Evolutionary conservation across 495 filamentous ascomycete species (phyloP).

Genomic region (Sabuloglossum arenarium): DNA sequence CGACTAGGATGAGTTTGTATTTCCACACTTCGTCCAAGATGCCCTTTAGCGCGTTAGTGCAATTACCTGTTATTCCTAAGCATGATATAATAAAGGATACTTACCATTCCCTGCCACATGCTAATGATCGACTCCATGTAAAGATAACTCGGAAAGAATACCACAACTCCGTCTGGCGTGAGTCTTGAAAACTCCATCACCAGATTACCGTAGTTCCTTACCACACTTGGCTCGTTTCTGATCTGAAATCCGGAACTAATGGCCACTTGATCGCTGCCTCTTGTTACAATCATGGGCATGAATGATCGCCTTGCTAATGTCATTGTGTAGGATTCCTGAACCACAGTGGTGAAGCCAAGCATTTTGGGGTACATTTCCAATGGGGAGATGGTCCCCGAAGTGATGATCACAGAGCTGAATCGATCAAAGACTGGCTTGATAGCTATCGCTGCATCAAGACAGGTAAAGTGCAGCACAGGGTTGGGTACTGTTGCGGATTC

Average conservation of each 20-base stretch:
- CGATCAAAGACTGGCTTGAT: conserved; percentile 96
- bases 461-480: conserved; percentile 87
- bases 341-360: conserved; percentile 76
- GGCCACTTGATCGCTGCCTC: conserved; percentile 80
- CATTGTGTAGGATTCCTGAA: conserved; percentile 95
- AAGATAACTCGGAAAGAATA: conserved; percentile 96
- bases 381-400: conserved; percentile 90
- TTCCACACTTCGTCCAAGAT: conserved; percentile 97
- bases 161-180: conserved; percentile 91
- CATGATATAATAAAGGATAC: neutral
- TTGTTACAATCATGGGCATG: conserved; percentile 90
- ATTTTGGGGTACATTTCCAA: conserved; percentile 99
- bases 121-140: conserved; percentile 99
- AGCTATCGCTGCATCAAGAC: conserved; percentile 91
- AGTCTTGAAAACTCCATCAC: conserved; percentile 85
- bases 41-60: conserved; percentile 18
- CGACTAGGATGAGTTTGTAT: conserved; percentile 94
- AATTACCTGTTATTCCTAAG: neutral
- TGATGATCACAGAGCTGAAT: conserved; percentile 95
- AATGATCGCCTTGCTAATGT: conserved; percentile 90
- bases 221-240: conserved; percentile 81
- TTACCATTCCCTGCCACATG: conserved; percentile 88
- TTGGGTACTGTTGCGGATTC: conserved; percentile 92
- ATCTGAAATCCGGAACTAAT: conserved; percentile 85
- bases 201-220: conserved; percentile 86